Percentiles rank a stretch among this genome's conserved stretches.
phyloP scores from a whole-genome alignment of 768 basidiomycete species.

The Mycena belliarum region DNA sequence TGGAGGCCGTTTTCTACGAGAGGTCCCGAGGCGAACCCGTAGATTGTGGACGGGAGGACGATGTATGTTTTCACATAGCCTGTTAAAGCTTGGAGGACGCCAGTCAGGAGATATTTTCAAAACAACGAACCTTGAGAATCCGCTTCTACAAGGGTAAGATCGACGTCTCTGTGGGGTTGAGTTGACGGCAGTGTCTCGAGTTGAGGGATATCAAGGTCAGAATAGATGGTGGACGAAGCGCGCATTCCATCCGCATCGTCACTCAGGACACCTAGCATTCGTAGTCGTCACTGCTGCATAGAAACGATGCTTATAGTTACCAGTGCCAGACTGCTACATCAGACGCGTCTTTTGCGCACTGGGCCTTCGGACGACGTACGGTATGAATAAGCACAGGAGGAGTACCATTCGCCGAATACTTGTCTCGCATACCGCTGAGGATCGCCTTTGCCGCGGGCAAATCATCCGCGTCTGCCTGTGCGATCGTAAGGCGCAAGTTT shows the following conservation, averaged over 20 bases:
- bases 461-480: slow-evolving; percentile 42
- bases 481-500: background rate
- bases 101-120: background rate
- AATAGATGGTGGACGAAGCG: slow-evolving; percentile 30
- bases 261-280: slow-evolving; percentile 28
- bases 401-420: slow-evolving; percentile 33
- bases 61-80: slow-evolving; percentile 56
- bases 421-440: slow-evolving; percentile 37
- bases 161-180: slow-evolving; percentile 38
- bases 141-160: slow-evolving; percentile 25
- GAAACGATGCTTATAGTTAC: slow-evolving; percentile 3
- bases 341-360: background rate
- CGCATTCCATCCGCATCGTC: slow-evolving; percentile 32
- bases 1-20: slow-evolving; percentile 54
- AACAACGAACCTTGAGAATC: slow-evolving; percentile 19
- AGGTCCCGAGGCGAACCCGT: slow-evolving; percentile 45
- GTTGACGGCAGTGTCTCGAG: slow-evolving; percentile 32
- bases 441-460: slow-evolving; percentile 40
- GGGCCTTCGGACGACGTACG: slow-evolving; percentile 27
- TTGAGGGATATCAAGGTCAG: slow-evolving; percentile 33
- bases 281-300: background rate
- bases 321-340: slow-evolving; percentile 25
- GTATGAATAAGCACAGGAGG: slow-evolving; percentile 44
- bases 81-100: slow-evolving; percentile 15
- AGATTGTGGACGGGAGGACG: slow-evolving; percentile 55